Percentiles rank a stretch among this genome's conserved stretches.
These are phyloP conservation scores for Neurospora hispaniola DNA, from an alignment of 495 filamentous ascomycete species.

Conservation along the genomic window DNA sequence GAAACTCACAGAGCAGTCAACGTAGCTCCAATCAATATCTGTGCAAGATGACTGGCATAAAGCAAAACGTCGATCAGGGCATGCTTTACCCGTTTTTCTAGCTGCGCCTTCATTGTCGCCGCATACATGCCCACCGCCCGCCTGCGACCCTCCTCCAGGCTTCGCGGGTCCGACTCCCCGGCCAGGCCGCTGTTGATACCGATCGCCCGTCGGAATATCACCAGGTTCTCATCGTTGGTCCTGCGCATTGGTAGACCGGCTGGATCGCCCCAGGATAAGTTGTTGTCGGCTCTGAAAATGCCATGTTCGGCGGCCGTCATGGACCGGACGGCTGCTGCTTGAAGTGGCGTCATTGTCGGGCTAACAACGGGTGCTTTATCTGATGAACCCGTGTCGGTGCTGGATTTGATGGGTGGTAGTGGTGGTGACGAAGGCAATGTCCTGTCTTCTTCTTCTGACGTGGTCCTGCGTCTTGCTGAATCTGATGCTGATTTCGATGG, in stretches of 20 bases:
- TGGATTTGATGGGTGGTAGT: neutral
- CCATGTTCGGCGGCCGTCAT: neutral
- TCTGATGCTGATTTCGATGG: neutral
- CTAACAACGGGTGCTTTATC: neutral
- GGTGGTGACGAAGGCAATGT: neutral
- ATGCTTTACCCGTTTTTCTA: conserved; percentile 16
- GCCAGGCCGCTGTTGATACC: conserved; percentile 29
- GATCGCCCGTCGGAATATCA: conserved; percentile 32
- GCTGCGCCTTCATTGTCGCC: conserved; percentile 20
- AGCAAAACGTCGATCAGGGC: conserved; percentile 21
- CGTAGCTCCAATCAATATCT: conserved; percentile 36
- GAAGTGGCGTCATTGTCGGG: neutral
- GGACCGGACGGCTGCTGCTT: neutral
- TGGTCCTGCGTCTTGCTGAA: neutral
- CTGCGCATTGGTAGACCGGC: conserved; percentile 28
- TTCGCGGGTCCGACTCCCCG: conserved; percentile 4
- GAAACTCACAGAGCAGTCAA: conserved; percentile 29
- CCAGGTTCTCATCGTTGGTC: conserved; percentile 34
- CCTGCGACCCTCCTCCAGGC: conserved; percentile 31
- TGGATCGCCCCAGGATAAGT: conserved; percentile 28
- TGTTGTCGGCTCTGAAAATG: conserved; percentile 2
- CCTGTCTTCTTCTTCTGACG: neutral
- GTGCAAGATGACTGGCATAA: conserved; percentile 27
- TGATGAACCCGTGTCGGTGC: neutral
- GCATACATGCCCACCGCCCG: conserved; percentile 29